Conservation (phyloP, 345 rosid genomes). For the Arabis hirsuta region DNA sequence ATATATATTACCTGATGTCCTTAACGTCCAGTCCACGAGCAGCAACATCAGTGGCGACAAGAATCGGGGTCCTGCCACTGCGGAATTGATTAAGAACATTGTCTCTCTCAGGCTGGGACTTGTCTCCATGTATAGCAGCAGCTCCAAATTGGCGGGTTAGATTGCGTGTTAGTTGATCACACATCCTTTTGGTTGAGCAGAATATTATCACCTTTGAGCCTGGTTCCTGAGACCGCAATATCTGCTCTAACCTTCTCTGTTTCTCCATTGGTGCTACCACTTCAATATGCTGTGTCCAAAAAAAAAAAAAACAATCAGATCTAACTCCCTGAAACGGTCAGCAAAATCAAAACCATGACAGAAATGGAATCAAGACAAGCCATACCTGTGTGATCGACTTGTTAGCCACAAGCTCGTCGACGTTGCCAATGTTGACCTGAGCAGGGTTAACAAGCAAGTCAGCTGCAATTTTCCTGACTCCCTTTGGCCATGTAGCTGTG, state of each 20-base stretch:
- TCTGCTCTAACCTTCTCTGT: conserved; percentile 89
- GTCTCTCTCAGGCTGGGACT: conserved; percentile 89
- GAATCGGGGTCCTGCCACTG: conserved; percentile 77
- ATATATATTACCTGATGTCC: conserved; percentile 71
- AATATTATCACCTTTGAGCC: conserved; percentile 82
- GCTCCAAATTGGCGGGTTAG: conserved; percentile 79
- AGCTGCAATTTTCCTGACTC: conserved; percentile 96
- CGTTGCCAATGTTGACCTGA: conserved; percentile 96
- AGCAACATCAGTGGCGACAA: conserved; percentile 94
- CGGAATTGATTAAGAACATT: conserved; percentile 76
- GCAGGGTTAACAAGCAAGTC: conserved; percentile 91
- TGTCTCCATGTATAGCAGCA: conserved; percentile 92
- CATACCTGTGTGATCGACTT: conserved; percentile 96
- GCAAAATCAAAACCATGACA: conserved; percentile 14
- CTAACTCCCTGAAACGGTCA: background rate
- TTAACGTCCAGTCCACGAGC: conserved; percentile 90
- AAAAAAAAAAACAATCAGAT: conserved; percentile 13
- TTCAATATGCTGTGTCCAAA: conserved; percentile 66
- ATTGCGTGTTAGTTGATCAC: conserved; percentile 84
- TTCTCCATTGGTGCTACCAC: conserved; percentile 81
- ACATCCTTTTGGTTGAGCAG: conserved; percentile 92
- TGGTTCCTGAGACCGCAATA: conserved; percentile 84
- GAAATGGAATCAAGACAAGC: conserved; percentile 7
- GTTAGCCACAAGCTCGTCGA: conserved; percentile 97
- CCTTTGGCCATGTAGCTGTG: conserved; percentile 99